Evolutionary conservation across 192 early-diverging fungal species (phyloP).

Genomic region (Chytriomyces confervae): DNA sequence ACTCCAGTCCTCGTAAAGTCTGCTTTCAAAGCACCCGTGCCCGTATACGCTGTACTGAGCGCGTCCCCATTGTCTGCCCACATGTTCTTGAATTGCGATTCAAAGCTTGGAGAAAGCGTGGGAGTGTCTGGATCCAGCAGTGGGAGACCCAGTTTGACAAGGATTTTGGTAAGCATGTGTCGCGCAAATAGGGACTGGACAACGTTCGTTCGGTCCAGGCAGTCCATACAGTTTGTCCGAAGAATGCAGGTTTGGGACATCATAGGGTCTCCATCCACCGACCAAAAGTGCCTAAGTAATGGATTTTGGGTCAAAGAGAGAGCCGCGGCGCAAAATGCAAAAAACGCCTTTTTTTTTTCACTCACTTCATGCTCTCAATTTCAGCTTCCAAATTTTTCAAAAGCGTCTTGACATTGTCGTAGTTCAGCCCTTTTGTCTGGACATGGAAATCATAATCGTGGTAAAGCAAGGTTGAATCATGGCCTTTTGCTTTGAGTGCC

Average conservation of each 20-base stretch:
- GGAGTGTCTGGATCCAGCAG: conserved; percentile 4
- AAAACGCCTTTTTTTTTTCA: background rate
- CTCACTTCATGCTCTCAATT: conserved; percentile 41
- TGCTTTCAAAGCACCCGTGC: conserved; percentile 96
- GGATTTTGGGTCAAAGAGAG: background rate
- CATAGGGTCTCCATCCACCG: conserved; percentile 34
- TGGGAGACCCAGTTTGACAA: background rate
- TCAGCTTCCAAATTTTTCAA: conserved; percentile 77
- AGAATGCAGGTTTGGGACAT: conserved; percentile 77
- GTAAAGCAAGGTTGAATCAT: conserved; percentile 45
- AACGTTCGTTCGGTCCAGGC: conserved; percentile 98
- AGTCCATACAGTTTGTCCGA: conserved; percentile 99
- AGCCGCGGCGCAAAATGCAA: background rate
- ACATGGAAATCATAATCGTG: conserved; percentile 97
- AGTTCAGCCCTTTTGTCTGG: conserved; percentile 95
- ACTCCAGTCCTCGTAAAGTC: conserved; percentile 96
- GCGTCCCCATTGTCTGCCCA: conserved; percentile 99
- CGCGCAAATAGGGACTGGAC: conserved; percentile 91
- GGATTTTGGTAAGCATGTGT: conserved; percentile 54
- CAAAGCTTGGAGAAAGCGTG: conserved; percentile 50
- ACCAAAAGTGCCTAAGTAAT: conserved; percentile 52
- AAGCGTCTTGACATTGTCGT: conserved; percentile 86
- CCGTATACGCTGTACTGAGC: conserved; percentile 88
- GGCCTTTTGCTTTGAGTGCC: conserved; percentile 19
- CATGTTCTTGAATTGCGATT: conserved; percentile 80